phyloP scores from a whole-genome alignment of 139 green algal genomes.

The Chlorella sp. region DNA sequence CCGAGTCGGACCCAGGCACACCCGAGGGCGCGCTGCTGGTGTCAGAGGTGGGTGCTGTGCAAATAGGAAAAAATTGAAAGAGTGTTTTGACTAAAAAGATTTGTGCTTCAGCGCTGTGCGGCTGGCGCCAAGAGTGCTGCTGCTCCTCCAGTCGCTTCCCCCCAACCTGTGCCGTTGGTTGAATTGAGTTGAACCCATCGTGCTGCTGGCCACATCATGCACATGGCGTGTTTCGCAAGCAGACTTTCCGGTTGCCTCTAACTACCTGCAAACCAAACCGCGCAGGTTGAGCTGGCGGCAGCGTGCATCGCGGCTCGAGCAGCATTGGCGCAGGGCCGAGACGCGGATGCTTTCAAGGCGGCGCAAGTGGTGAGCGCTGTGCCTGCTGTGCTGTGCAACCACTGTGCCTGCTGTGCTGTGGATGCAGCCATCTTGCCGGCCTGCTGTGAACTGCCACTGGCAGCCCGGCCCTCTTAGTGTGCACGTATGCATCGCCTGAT shows the following conservation, averaged over 20 bases:
- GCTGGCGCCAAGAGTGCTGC: background rate
- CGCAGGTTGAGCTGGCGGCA: constrained; percentile 45
- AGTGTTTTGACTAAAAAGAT: no score
- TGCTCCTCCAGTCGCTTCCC: background rate
- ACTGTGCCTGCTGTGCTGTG: background rate
- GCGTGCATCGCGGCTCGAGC: constrained; percentile 22
- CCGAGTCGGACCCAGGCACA: background rate
- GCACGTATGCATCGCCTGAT: no score
- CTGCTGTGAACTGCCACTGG: no score
- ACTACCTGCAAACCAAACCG: no score
- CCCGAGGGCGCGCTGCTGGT: background rate
- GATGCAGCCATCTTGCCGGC: no score
- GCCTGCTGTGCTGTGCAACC: background rate
- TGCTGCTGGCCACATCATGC: no score
- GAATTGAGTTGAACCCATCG: no score
- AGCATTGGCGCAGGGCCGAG: constrained; percentile 16
- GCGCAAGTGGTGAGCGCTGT: constrained; percentile 35
- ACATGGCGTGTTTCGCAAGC: no score
- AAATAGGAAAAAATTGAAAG: no score
- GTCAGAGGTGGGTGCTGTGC: constrained; percentile 31
- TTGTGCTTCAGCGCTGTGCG: background rate
- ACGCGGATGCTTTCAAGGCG: constrained; percentile 45
- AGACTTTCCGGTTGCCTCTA: no score
- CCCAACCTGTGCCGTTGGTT: no score
- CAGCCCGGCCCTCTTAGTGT: no score